Percentiles rank a stretch among this genome's conserved stretches.
Conservation (phyloP, 2,329 filamentous ascomycete genomes). For the Graphium sp. region DNA sequence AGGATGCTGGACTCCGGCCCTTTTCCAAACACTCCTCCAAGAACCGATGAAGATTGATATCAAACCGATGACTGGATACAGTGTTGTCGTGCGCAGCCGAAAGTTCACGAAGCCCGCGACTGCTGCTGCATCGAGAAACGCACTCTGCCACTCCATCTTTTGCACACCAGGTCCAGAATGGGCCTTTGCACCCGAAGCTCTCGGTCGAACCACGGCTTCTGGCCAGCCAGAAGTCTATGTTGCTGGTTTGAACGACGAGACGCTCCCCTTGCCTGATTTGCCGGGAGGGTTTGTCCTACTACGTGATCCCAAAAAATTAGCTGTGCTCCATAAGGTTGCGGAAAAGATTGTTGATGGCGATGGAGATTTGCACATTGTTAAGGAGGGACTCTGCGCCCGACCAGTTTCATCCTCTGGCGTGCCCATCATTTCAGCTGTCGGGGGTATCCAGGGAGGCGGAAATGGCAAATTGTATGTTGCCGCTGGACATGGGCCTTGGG, state of each 20-base stretch:
- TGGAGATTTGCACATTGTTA: constrained; percentile 13
- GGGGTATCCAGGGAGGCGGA: constrained; percentile 26
- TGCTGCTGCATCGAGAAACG: constrained; percentile 19
- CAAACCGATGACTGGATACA: constrained; percentile 51
- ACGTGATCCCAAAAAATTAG: neutral
- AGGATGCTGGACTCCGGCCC: constrained; percentile 52
- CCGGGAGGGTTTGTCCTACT: neutral
- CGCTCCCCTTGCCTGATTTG: constrained; percentile 30
- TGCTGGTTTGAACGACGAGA: constrained; percentile 50
- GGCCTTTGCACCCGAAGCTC: constrained; percentile 58
- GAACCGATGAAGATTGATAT: constrained; percentile 35
- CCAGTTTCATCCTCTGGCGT: constrained; percentile 47
- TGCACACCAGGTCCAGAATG: constrained; percentile 37
- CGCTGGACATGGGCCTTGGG: constrained; percentile 64
- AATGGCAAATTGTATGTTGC: constrained; percentile 54
- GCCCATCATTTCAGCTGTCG: constrained; percentile 44
- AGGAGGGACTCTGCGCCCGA: constrained; percentile 57
- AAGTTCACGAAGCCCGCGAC: constrained; percentile 22
- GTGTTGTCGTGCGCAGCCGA: constrained; percentile 49
- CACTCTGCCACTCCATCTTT: constrained; percentile 52
- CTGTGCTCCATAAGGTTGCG: neutral
- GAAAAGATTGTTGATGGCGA: neutral
- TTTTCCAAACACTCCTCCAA: constrained; percentile 51
- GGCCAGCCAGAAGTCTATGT: constrained; percentile 56
- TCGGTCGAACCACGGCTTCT: constrained; percentile 48